These are phyloP conservation scores for Vitis vinifera DNA, from an alignment of 164 flowering plant species.

Conservation along the genomic window DNA sequence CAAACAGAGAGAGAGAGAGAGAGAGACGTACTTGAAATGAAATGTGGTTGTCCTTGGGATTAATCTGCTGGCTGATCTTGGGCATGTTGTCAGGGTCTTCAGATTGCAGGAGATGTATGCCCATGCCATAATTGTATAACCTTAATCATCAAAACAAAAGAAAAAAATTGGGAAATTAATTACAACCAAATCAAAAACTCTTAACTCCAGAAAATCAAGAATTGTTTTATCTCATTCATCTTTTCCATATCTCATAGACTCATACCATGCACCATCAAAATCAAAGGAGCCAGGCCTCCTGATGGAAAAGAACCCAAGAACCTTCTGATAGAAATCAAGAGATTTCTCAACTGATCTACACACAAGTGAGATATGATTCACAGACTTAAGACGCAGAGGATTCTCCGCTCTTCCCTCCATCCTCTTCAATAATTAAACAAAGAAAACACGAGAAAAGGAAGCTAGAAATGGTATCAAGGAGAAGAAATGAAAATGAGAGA, in stretches of 20 bases:
- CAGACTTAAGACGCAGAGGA: constrained; percentile 40
- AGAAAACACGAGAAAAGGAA: too few species aligned
- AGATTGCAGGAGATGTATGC: constrained; percentile 50
- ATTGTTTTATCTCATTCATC: not conserved
- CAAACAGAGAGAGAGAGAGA: constrained; percentile 3
- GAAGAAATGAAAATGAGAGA: too few species aligned
- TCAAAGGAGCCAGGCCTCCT: constrained; percentile 53
- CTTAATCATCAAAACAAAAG: constrained; percentile 12
- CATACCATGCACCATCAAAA: constrained; percentile 58
- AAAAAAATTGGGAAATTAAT: constrained; percentile 2
- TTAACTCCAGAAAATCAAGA: not conserved
- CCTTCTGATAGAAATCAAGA: constrained; percentile 34
- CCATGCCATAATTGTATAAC: constrained; percentile 49
- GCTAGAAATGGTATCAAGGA: too few species aligned
- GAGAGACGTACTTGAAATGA: constrained; percentile 36
- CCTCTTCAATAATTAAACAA: too few species aligned
- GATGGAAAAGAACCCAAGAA: constrained; percentile 59
- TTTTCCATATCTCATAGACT: too few species aligned
- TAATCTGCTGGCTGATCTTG: constrained; percentile 22
- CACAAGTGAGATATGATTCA: constrained; percentile 46
- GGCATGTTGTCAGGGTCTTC: constrained; percentile 40
- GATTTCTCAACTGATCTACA: constrained; percentile 48
- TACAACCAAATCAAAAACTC: not conserved
- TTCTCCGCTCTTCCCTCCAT: constrained; percentile 7
- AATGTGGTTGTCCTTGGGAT: constrained; percentile 52